Evolutionary conservation across 177 flowering plant species (phyloP), one percentile per base, ranked within the genome.

Genomic region (Vitis hybrid): DNA sequence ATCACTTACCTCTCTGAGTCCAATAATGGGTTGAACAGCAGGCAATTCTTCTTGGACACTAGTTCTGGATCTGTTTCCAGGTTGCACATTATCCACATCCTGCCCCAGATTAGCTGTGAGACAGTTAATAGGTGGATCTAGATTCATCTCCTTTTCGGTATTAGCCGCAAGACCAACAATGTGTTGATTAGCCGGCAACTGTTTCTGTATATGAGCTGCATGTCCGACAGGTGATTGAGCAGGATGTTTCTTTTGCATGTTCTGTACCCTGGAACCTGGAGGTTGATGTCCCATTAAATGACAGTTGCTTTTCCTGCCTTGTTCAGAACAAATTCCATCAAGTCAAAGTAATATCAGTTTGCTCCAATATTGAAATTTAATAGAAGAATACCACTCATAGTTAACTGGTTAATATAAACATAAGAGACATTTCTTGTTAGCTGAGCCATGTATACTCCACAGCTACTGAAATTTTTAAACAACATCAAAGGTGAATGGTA

Each of bases 221-320:
- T 18, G 67, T 53, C 73, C 66, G 65, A 48, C 26, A 39, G 76
- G 26, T 59, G 73, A 49, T 61, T 67, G 73, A 66, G 15, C 70
- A 53, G 67, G 10, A 18, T 2, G 12, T 57, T 59, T 69, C 59
- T 74, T 80, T 53, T 66, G 76, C 72, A 63, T 7, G 20, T 69
- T 49, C 22, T 59, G 71, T 20, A 60, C 22, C 31, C 69, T 60
- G 45, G 61, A 29, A 52, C 63, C 68, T 26, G 63, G 74, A 70
- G 85, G 74, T 63, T 71, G 76, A 52, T 69, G 39, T 65, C 91
- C 92, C 63, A 89, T 12, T 48, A 83, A 76, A 72, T 87, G 90
- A 80, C 85, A 81, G 74, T 88, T 73, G 55, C 29, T 66, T 74
- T 70, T 86, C 97, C 97, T 90, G 86, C 61, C 52, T 71, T 48